Conservation (phyloP, 805 yeast genomes). For the Zygosaccharomyces pseudorouxii region DNA sequence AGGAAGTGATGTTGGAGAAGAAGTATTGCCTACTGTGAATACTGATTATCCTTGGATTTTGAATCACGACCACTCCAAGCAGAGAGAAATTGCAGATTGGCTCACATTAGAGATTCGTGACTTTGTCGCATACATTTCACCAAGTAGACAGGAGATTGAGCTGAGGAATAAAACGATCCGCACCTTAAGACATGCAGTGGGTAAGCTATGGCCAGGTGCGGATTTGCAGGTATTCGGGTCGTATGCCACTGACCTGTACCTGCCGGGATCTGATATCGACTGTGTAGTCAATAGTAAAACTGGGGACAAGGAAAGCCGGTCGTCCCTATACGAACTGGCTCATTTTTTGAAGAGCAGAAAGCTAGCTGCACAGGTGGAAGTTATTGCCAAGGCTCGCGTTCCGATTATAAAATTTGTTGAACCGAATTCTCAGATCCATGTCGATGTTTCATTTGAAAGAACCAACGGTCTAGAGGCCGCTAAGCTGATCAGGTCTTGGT, state of each 20-base stretch:
- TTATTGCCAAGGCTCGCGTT: constrained; percentile 84
- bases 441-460: constrained; percentile 88
- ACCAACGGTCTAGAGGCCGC: constrained; percentile 82
- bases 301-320: constrained; percentile 55
- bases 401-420: constrained; percentile 93
- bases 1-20: constrained; percentile 8
- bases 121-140: constrained; percentile 80
- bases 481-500: constrained; percentile 69
- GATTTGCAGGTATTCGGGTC: constrained; percentile 89
- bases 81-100: constrained; percentile 80
- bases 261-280: constrained; percentile 97
- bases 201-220: constrained; percentile 68
- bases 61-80: constrained; percentile 70
- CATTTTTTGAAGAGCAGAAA: constrained; percentile 57
- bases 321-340: constrained; percentile 66
- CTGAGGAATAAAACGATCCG: constrained; percentile 64
- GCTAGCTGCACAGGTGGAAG: constrained; percentile 70
- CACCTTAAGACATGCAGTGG: constrained; percentile 49
- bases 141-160: constrained; percentile 66
- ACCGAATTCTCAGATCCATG: constrained; percentile 59
- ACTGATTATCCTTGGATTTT: constrained; percentile 65
- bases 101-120: constrained; percentile 79
- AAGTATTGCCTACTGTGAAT: constrained; percentile 14
- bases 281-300: constrained; percentile 71
- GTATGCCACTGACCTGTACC: constrained; percentile 83